These are phyloP conservation scores for Verbascum thapsus DNA, from an alignment of 257 asterid species.

Conservation along the genomic window DNA sequence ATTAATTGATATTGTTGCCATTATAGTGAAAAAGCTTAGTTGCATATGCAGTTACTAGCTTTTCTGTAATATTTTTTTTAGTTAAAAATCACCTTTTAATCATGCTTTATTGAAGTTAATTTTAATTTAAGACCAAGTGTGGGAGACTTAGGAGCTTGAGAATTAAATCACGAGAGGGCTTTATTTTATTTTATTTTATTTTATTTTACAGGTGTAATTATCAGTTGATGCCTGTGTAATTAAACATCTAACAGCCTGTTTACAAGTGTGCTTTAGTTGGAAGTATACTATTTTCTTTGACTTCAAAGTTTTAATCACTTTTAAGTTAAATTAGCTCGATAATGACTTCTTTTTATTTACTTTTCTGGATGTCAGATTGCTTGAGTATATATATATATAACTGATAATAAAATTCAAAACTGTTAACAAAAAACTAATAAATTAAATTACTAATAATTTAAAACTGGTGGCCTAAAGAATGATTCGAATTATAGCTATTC, in stretches of 20 bases:
- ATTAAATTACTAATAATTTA: no score
- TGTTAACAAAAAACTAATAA: no score
- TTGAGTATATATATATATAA: no score
- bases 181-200: neutral
- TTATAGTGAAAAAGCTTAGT: no score
- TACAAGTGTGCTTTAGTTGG: conserved; percentile 25
- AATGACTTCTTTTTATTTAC: no score
- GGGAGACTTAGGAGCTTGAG: conserved; percentile 11
- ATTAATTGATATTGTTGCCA: no score
- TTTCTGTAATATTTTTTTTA: neutral
- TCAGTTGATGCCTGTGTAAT: conserved; percentile 18
- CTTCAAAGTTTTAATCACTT: neutral
- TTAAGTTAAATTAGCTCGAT: neutral
- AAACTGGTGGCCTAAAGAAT: neutral
- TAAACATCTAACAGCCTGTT: conserved; percentile 34
- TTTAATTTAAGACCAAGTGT: neutral
- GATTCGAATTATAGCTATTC: neutral
- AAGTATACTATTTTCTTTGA: neutral
- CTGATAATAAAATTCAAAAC: no score
- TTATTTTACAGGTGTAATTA: conserved; percentile 15
- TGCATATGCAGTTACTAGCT: neutral
- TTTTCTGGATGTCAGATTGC: no score
- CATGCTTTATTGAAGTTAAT: neutral
- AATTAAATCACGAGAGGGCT: neutral
- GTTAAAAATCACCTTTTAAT: neutral